Percentiles rank a stretch among this genome's conserved stretches.
These are phyloP conservation scores for Micromonas pusilla DNA, from an alignment of 139 green algal species.

Conservation along the genomic window DNA sequence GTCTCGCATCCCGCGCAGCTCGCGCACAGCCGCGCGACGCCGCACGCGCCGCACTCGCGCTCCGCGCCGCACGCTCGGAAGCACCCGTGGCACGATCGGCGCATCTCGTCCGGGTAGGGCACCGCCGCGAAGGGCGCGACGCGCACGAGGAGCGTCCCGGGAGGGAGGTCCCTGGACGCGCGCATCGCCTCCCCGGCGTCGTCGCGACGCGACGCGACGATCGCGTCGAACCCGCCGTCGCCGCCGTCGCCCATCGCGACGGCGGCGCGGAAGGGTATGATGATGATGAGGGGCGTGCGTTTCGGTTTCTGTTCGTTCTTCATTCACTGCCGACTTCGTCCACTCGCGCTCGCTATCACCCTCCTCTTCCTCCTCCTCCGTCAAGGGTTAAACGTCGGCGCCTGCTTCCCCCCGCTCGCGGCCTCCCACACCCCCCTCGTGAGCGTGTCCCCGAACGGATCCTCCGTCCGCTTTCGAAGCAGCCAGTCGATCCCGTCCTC, in stretches of 20 bases:
- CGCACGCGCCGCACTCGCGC: neutral
- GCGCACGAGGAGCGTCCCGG: neutral
- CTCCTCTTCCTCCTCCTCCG: neutral
- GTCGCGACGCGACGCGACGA: neutral
- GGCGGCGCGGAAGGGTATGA: no score
- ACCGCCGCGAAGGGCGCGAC: neutral
- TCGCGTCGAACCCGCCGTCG: neutral
- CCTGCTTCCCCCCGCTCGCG: constrained; percentile 46
- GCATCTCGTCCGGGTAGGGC: neutral
- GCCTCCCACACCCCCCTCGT: constrained; percentile 65
- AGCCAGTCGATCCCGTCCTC: constrained; percentile 64
- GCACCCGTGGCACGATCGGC: neutral
- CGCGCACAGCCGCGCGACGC: neutral
- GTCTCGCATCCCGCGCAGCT: neutral
- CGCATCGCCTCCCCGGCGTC: neutral
- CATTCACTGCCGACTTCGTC: no score
- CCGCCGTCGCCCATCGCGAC: neutral
- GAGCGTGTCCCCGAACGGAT: constrained; percentile 72
- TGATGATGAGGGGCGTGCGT: no score
- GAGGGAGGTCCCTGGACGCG: neutral
- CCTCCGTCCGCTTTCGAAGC: constrained; percentile 50
- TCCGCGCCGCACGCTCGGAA: neutral
- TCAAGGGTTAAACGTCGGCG: constrained; percentile 49
- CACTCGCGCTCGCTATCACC: neutral
- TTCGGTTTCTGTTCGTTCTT: no score